These are phyloP conservation scores for Oryza nivara DNA, from an alignment of 176 grass and related monocot species.

Conservation along the genomic window DNA sequence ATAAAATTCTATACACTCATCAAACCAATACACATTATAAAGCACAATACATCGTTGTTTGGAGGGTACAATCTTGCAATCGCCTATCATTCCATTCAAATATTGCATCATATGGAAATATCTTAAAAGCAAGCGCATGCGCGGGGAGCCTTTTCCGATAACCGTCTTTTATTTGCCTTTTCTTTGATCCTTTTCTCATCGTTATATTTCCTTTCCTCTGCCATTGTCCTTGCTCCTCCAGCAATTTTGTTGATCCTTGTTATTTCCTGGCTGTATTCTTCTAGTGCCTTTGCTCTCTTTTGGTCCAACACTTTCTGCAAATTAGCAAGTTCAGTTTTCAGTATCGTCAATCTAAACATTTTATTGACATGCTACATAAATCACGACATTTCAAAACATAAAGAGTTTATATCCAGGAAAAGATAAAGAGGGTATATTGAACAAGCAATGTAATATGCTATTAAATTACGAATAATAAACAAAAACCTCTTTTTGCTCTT, in stretches of 20 bases:
- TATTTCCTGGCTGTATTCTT: conserved; percentile 57
- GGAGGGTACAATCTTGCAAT: conserved; percentile 2
- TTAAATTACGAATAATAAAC: conserved; percentile 40
- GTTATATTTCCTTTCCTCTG: conserved; percentile 61
- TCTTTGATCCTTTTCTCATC: conserved; percentile 64
- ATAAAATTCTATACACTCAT: conserved; percentile 24
- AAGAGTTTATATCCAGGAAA: background rate
- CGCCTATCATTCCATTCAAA: conserved; percentile 19
- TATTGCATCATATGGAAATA: conserved; percentile 19
- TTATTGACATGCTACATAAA: conserved; percentile 1
- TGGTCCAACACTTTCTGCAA: conserved; percentile 60
- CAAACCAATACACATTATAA: conserved; percentile 33
- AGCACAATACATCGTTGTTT: conserved; percentile 16
- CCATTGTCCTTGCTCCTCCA: conserved; percentile 53
- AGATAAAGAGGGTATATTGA: background rate
- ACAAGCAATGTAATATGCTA: background rate
- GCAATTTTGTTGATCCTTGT: conserved; percentile 68
- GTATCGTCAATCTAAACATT: background rate
- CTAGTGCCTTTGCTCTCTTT: conserved; percentile 46
- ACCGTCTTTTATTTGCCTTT: conserved; percentile 67
- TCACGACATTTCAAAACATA: conserved; percentile 23
- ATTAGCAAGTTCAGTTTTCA: conserved; percentile 30
- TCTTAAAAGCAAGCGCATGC: conserved; percentile 60
- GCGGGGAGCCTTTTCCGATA: conserved; percentile 42
- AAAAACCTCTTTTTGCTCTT: conserved; percentile 75